Evolutionary conservation across 1,284 basidiomycete species (phyloP).

Genomic region (Ustilago shanxiensis): DNA sequence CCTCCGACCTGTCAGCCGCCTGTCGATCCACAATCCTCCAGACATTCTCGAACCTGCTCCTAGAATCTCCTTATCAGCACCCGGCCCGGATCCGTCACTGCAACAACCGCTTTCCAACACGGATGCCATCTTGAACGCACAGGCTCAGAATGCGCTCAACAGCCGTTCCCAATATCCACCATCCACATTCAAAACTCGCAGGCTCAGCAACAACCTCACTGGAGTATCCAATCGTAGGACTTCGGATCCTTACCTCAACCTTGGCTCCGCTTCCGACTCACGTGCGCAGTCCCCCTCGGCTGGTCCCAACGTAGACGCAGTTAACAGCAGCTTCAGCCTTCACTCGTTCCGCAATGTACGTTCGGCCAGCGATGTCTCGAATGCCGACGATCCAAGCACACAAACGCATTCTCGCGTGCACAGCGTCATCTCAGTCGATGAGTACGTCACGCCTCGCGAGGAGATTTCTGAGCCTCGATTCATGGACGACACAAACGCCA

Average conservation of each 20-base stretch:
- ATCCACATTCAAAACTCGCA: conserved; percentile 26
- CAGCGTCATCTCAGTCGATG: conserved; percentile 49
- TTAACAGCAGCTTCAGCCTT: conserved; percentile 41
- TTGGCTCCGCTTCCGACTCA: conserved; percentile 24
- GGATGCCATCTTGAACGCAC: background rate
- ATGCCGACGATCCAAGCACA: conserved; percentile 17
- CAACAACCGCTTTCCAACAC: background rate
- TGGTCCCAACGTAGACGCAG: conserved; percentile 17
- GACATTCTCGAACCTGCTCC: conserved; percentile 19
- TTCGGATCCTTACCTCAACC: conserved; percentile 23
- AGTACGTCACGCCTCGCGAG: conserved; percentile 47
- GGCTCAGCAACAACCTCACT: conserved; percentile 12
- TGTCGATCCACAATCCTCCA: conserved; percentile 9
- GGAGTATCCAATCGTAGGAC: conserved; percentile 11
- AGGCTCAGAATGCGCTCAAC: conserved; percentile 9
- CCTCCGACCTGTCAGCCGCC: conserved; percentile 8
- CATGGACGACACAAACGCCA: conserved; percentile 10
- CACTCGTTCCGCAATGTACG: conserved; percentile 55
- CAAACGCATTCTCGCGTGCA: conserved; percentile 36
- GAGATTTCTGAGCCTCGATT: conserved; percentile 40
- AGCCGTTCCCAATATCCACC: conserved; percentile 25
- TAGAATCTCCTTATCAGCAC: conserved; percentile 30
- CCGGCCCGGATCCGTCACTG: background rate
- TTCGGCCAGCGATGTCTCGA: conserved; percentile 40
- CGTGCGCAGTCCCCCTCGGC: conserved; percentile 34